Base-by-base conservation (phyloP, 1,139 yeast species). In the Yamadazyma conglobata region DNA sequence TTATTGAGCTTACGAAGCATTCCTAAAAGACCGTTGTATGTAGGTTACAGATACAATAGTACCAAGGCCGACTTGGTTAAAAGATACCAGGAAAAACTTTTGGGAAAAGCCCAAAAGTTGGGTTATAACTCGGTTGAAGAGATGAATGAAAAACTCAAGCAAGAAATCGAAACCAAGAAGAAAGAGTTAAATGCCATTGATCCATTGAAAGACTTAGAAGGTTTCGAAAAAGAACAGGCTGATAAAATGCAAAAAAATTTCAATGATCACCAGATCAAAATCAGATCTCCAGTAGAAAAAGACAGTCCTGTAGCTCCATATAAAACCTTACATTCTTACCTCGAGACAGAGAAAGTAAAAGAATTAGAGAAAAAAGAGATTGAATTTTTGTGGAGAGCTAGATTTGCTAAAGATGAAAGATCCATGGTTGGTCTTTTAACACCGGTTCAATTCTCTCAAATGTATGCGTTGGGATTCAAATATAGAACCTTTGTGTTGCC, bases 361-460 rank as follows among this genome's bases (percentile, higher is more conserved):
- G 77, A 68, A 6, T 60, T 84, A 15, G 73, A 77, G 2, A 46
- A 56, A 5, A 72, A 73, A 42, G 95, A 89, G 46, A 68, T 91
- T 32, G 94, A 85, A 47, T 71, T 73, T 48, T 64, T 91, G 22
- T 91, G 99, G 99, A 79, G 86, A 53, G 88, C 95, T 1, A 73
- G 96, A 43, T 88, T 89, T 59, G 73, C 75, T 25, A 54, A 59
- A 34, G 76, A 76, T 39, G 81, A 79, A 11, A 62, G 77, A 27
- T 58, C 79, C 6, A 53, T 91, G 36, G 73, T 78, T 43, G 95
- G 96, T 0, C 64, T 74, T 1, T 61, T 88, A 21, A 72, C 75
- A 15, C 59, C 61, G 6, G 58, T 62, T 6, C 75, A 78, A 15
- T 89, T 76, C 50, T 65, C 79, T 14, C 68, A 65, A 28, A 69